phyloP scores from a whole-genome alignment of 2,329 filamentous ascomycete genomes.

The Podosphaera xanthii region DNA sequence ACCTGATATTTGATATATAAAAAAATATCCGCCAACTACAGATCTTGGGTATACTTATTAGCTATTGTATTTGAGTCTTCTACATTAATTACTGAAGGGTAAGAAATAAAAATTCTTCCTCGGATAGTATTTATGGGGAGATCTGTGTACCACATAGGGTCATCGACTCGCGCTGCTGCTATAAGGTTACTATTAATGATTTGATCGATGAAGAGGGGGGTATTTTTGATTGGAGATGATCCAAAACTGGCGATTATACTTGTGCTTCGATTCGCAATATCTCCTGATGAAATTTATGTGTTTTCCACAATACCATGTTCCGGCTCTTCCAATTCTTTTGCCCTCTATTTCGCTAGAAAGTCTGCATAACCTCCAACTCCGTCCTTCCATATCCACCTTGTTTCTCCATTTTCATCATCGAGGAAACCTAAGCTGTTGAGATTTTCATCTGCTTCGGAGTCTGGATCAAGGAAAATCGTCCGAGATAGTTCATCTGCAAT shows the following conservation, averaged over 20 bases:
- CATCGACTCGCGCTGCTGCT: background rate
- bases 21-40: background rate
- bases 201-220: background rate
- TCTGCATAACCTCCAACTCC: too few species aligned
- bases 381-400: too few species aligned
- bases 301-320: too few species aligned
- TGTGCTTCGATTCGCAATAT: background rate
- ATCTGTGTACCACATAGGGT: background rate
- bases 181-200: background rate
- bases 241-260: background rate
- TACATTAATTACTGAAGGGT: background rate
- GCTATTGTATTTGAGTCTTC: background rate
- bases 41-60: background rate
- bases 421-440: background rate
- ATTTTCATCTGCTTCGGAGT: background rate
- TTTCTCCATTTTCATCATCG: too few species aligned
- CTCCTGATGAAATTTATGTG: background rate
- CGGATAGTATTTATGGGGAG: background rate
- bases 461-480: background rate
- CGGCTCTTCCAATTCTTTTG: too few species aligned
- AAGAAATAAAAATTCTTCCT: background rate
- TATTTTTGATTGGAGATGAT: background rate
- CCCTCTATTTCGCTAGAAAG: too few species aligned
- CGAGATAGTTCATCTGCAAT: background rate
- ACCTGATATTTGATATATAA: background rate